Evolutionary conservation across 1,139 yeast species (phyloP).

Genomic region (Eremothecium gossypii): DNA sequence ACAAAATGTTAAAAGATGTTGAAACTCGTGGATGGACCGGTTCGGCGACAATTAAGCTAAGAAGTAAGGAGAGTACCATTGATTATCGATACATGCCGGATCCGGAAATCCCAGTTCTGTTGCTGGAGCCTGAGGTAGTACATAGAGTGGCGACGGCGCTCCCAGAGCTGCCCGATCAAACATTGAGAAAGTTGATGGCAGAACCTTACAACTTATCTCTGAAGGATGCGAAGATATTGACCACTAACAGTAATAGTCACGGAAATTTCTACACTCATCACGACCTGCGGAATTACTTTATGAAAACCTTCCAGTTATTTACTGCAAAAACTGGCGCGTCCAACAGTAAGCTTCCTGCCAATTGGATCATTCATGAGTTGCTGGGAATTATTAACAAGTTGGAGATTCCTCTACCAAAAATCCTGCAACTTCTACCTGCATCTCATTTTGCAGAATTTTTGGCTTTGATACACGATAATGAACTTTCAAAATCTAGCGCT

Average conservation of each 20-base stretch:
- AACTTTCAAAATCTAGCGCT: constrained; percentile 52
- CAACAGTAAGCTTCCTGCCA: constrained; percentile 43
- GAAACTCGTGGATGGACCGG: constrained; percentile 97
- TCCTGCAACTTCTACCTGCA: constrained; percentile 31
- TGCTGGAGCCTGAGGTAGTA: constrained; percentile 37
- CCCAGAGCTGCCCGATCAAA: constrained; percentile 58
- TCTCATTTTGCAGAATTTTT: constrained; percentile 38
- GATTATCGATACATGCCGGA: constrained; percentile 95
- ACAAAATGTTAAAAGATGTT: constrained; percentile 34
- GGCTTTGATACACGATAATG: constrained; percentile 31
- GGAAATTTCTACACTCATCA: constrained; percentile 20
- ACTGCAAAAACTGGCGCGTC: constrained; percentile 8
- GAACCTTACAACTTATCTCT: constrained; percentile 51
- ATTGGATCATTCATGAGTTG: constrained; percentile 80
- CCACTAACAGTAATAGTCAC: constrained; percentile 20
- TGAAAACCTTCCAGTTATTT: constrained; percentile 31
- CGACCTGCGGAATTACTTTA: constrained; percentile 48
- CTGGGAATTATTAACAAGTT: constrained; percentile 58
- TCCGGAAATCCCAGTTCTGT: constrained; percentile 65
- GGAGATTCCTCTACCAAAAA: constrained; percentile 34
- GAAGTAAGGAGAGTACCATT: constrained; percentile 71
- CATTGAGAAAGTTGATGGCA: constrained; percentile 40
- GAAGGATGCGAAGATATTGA: constrained; percentile 41
- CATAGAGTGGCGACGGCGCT: constrained; percentile 34
- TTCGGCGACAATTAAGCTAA: constrained; percentile 46